These are phyloP conservation scores for Orbilia ellipsospora DNA, from an alignment of 2,329 filamentous ascomycete genomes.

Conservation along the genomic window DNA sequence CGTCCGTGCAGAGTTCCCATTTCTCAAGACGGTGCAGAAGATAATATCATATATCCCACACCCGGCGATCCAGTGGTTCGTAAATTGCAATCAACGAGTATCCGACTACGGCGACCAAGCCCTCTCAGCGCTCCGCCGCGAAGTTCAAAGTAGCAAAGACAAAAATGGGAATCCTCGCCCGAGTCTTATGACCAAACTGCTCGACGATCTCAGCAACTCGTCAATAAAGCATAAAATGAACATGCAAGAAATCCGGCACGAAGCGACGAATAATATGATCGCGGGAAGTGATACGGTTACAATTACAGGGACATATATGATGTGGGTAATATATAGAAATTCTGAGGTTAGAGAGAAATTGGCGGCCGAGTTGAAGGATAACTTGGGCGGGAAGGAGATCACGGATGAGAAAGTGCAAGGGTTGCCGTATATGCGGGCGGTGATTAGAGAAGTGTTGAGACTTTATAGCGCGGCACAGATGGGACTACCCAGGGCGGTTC, in stretches of 20 bases:
- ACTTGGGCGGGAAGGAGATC: background rate
- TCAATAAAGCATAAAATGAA: slow-evolving; percentile 20
- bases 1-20: slow-evolving; percentile 27
- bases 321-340: slow-evolving; percentile 27
- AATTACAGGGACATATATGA: slow-evolving; percentile 16
- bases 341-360: slow-evolving; percentile 9
- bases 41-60: slow-evolving; percentile 22
- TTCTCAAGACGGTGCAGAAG: slow-evolving; percentile 3
- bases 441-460: slow-evolving; percentile 32
- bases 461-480: slow-evolving; percentile 27
- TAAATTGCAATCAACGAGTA: slow-evolving; percentile 12
- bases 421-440: slow-evolving; percentile 20
- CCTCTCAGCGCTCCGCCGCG: background rate
- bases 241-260: slow-evolving; percentile 4
- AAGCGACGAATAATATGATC: slow-evolving; percentile 17
- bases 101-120: slow-evolving; percentile 16
- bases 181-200: slow-evolving; percentile 2
- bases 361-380: slow-evolving; percentile 1
- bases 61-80: slow-evolving; percentile 26
- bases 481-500: slow-evolving; percentile 22
- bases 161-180: slow-evolving; percentile 11
- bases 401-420: slow-evolving; percentile 18
- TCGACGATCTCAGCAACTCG: slow-evolving; percentile 14
- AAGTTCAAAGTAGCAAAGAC: slow-evolving; percentile 11
- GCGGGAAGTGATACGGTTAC: slow-evolving; percentile 22